Evolutionary conservation across 495 filamentous ascomycete species (phyloP).

Genomic region (Neurospora sp.): DNA sequence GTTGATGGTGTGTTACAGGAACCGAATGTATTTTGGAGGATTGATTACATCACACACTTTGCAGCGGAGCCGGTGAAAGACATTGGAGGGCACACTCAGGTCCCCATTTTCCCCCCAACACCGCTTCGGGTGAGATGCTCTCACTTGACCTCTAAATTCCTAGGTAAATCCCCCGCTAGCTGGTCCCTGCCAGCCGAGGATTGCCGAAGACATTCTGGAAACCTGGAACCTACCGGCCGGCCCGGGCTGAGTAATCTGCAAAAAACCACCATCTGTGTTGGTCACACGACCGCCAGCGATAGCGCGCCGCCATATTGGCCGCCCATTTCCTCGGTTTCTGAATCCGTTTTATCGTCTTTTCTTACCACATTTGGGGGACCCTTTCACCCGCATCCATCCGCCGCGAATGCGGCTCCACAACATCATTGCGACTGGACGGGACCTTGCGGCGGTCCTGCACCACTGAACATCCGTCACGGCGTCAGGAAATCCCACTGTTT

Average conservation of each 20-base stretch:
- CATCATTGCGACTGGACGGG: background rate
- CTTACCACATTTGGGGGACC: background rate
- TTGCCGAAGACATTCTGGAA: slow-evolving; percentile 19
- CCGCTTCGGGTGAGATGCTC: background rate
- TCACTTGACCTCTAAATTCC: background rate
- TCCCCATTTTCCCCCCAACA: background rate
- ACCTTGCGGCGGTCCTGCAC: background rate
- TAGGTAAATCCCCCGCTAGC: background rate
- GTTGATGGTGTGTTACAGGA: background rate
- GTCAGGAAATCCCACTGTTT: background rate
- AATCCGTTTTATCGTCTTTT: background rate
- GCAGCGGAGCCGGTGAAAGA: background rate
- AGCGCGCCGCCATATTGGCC: background rate
- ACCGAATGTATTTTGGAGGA: background rate
- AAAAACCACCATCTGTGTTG: background rate
- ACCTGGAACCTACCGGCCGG: background rate
- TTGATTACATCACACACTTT: background rate
- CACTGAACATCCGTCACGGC: background rate
- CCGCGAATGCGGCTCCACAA: background rate
- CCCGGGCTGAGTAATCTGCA: background rate
- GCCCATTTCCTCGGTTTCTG: background rate
- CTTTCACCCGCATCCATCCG: background rate
- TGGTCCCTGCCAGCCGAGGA: slow-evolving; percentile 23
- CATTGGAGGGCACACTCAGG: background rate
- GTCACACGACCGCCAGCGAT: background rate